Evolutionary conservation across 306 rosid genomes (phyloP).

Genomic region (Lathyrus aphaca): DNA sequence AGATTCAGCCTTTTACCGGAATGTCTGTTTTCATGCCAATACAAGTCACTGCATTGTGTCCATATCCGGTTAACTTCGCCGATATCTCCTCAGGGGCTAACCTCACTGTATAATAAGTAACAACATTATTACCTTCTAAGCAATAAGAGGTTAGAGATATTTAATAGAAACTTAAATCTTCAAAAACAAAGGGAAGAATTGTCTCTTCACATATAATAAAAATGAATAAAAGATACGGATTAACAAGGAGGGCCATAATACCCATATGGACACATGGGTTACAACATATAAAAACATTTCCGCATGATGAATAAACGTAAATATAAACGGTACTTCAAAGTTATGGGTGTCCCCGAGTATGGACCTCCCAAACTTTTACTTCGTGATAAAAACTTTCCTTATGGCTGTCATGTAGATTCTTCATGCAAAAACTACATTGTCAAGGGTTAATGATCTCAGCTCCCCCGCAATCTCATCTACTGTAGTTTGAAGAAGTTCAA

Average conservation of each 20-base stretch:
- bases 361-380: constrained; percentile 22
- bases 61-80: constrained; percentile 71
- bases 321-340: constrained; percentile 14
- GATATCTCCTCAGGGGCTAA: constrained; percentile 91
- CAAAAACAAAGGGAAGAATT: constrained; percentile 16
- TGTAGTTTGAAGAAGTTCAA: constrained; percentile 14
- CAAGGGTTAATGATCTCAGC: constrained; percentile 5
- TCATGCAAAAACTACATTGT: constrained; percentile 12
- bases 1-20: constrained; percentile 63
- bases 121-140: constrained; percentile 34
- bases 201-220: constrained; percentile 9
- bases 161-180: background rate
- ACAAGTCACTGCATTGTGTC: constrained; percentile 88
- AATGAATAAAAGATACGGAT: constrained; percentile 1
- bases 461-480: constrained; percentile 7
- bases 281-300: background rate
- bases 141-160: constrained; percentile 21
- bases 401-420: background rate
- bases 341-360: constrained; percentile 11
- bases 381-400: constrained; percentile 3
- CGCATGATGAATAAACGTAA: constrained; percentile 1
- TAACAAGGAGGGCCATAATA: constrained; percentile 12
- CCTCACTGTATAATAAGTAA: constrained; percentile 66
- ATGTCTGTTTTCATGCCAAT: constrained; percentile 90
- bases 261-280: constrained; percentile 22